phyloP scores from a whole-genome alignment of 805 yeast species.

The Starmerella riodocensis region DNA sequence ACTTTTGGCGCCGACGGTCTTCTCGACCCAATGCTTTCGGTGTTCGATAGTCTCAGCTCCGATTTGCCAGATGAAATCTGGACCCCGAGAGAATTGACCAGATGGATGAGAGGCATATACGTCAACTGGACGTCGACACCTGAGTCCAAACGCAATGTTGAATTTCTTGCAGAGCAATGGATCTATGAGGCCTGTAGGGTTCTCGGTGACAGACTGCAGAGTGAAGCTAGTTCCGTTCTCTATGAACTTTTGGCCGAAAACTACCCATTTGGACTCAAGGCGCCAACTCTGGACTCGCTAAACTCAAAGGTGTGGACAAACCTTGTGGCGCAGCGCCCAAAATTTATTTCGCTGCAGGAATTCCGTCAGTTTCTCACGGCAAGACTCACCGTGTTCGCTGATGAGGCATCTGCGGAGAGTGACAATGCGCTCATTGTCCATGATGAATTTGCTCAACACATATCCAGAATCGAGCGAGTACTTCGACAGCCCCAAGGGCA shows the following conservation, averaged over 20 bases:
- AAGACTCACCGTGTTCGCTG: slow-evolving; percentile 56
- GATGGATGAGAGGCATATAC: slow-evolving; percentile 72
- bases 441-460: slow-evolving; percentile 60
- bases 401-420: slow-evolving; percentile 43
- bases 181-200: slow-evolving; percentile 69
- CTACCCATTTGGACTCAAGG: background rate
- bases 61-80: slow-evolving; percentile 52
- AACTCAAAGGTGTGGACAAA: slow-evolving; percentile 10
- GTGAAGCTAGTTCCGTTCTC: background rate
- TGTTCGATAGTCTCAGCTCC: slow-evolving; percentile 37
- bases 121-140: slow-evolving; percentile 28
- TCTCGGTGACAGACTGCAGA: slow-evolving; percentile 54
- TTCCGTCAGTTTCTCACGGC: slow-evolving; percentile 46
- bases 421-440: slow-evolving; percentile 49
- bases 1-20: slow-evolving; percentile 40
- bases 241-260: background rate
- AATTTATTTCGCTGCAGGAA: slow-evolving; percentile 25
- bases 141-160: slow-evolving; percentile 5
- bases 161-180: slow-evolving; percentile 47
- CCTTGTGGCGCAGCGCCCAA: slow-evolving; percentile 11
- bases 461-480: slow-evolving; percentile 68
- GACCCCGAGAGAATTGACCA: slow-evolving; percentile 81
- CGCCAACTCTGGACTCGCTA: background rate
- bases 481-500: slow-evolving; percentile 82
- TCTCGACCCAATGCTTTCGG: slow-evolving; percentile 52